Conservation (phyloP, 2,329 filamentous ascomycete genomes). For the Neonectria coccinea region DNA sequence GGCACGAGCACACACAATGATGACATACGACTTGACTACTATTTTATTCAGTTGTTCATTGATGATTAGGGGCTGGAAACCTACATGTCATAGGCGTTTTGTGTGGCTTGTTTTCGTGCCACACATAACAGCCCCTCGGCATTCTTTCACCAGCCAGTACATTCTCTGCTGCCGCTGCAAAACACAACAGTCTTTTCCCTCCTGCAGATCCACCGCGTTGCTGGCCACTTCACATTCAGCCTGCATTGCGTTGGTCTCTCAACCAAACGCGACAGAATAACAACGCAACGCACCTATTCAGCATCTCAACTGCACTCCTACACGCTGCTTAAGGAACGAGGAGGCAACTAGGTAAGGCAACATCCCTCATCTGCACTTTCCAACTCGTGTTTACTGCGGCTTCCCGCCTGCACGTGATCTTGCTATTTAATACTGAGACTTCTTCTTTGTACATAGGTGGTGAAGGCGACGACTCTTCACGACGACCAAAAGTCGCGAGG, state of each 20-base stretch:
- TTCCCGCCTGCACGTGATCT: background rate
- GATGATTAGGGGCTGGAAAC: background rate
- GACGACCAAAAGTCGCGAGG: background rate
- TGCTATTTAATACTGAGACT: background rate
- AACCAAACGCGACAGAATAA: background rate
- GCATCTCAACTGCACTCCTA: background rate
- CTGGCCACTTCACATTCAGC: background rate
- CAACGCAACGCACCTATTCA: background rate
- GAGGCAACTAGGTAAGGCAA: background rate
- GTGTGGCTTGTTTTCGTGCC: background rate
- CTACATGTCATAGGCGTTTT: background rate
- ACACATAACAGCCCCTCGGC: background rate
- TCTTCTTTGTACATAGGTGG: background rate
- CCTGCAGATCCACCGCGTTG: background rate
- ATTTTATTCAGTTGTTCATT: background rate
- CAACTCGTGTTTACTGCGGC: background rate
- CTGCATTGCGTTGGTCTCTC: background rate
- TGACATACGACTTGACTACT: background rate
- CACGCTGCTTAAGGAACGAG: background rate
- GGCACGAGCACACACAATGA: background rate
- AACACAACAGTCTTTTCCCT: background rate
- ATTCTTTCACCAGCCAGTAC: background rate
- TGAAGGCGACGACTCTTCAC: background rate
- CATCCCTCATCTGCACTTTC: background rate
- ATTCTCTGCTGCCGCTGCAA: background rate